Conservation (phyloP, 495 filamentous ascomycete species). For the Jackrogersella multiformis region DNA sequence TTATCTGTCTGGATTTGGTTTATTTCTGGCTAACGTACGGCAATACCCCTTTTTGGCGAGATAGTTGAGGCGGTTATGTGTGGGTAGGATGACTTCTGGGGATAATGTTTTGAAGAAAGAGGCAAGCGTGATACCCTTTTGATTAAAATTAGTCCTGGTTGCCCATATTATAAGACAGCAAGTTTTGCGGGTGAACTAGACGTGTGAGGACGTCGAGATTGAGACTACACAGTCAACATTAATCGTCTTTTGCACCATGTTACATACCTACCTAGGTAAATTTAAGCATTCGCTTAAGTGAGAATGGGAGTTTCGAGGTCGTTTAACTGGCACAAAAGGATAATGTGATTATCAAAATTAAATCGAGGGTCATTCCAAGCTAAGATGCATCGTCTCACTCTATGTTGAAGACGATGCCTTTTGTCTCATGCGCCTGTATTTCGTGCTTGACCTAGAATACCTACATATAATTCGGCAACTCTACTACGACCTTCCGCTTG, state of each 20-base stretch:
- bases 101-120: constrained; percentile 15
- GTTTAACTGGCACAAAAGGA: background rate
- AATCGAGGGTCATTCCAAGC: background rate
- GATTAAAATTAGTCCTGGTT: background rate
- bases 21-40: background rate
- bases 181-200: background rate
- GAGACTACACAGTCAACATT: background rate
- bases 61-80: background rate
- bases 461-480: no score
- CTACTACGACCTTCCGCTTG: no score
- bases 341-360: no score
- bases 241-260: background rate
- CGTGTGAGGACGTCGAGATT: background rate
- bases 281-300: background rate
- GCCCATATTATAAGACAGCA: background rate
- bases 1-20: background rate
- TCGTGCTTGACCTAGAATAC: no score
- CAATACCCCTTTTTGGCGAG: background rate
- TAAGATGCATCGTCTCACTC: background rate
- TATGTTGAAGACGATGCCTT: background rate
- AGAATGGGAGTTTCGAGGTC: background rate
- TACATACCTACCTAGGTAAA: no score
- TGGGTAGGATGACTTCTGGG: background rate
- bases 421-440: no score
- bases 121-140: constrained; percentile 30